Conservation (phyloP, 1,284 basidiomycete genomes). For the Trametes sp. region DNA sequence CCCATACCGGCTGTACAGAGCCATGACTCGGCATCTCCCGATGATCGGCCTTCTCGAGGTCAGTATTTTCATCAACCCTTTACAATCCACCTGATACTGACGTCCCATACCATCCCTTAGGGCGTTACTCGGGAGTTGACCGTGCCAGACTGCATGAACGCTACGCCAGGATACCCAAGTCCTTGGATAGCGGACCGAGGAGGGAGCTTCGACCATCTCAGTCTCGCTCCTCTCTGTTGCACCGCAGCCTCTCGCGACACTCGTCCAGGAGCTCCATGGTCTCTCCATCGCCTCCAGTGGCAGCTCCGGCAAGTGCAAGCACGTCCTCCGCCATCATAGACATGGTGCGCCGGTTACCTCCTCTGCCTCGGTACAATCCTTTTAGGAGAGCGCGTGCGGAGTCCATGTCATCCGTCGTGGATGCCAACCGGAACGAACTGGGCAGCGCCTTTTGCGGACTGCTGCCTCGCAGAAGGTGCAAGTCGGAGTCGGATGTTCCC, state of each 20-base stretch:
- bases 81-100: background rate
- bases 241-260: slow-evolving; percentile 14
- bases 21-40: background rate
- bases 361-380: slow-evolving; percentile 45
- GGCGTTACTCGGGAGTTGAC: background rate
- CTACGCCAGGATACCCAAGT: background rate
- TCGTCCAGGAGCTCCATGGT: slow-evolving; percentile 12
- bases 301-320: background rate
- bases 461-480: slow-evolving; percentile 10
- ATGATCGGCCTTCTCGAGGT: background rate
- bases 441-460: background rate
- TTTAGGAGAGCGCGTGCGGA: slow-evolving; percentile 42
- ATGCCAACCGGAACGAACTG: background rate
- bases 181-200: background rate
- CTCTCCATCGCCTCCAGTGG: slow-evolving; percentile 9
- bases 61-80: background rate
- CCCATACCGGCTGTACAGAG: background rate
- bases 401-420: slow-evolving; percentile 42
- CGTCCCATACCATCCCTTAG: background rate
- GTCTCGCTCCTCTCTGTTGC: slow-evolving; percentile 19
- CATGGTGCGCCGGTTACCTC: slow-evolving; percentile 38
- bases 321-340: slow-evolving; percentile 7
- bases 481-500: slow-evolving; percentile 11
- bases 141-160: background rate
- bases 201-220: slow-evolving; percentile 17